Conservation (phyloP, 2,329 filamentous ascomycete genomes). For the Berkeleyomyces rouxiae region DNA sequence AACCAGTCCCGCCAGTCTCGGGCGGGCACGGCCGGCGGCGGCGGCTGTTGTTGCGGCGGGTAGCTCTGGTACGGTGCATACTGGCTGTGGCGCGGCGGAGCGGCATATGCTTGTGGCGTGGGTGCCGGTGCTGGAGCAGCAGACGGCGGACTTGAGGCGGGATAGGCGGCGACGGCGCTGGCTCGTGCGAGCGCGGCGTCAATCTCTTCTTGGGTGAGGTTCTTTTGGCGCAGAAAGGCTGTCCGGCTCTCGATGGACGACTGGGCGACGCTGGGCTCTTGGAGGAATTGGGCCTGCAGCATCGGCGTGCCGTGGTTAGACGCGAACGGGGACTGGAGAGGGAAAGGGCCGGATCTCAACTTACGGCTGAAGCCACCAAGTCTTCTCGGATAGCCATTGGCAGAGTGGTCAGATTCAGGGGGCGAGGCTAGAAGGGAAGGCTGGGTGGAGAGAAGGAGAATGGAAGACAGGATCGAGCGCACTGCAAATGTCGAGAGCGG, state of each 20-base stretch:
- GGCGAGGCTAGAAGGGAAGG: not conserved
- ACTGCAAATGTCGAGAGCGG: not conserved
- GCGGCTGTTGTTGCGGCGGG: slow-evolving; percentile 28
- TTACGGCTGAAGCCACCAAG: slow-evolving; percentile 65
- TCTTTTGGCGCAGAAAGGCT: slow-evolving; percentile 89
- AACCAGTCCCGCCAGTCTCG: slow-evolving; percentile 98
- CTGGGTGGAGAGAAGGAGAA: not conserved
- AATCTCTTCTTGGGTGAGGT: slow-evolving; percentile 91
- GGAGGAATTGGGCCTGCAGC: slow-evolving; percentile 48
- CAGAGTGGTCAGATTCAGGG: slow-evolving; percentile 9
- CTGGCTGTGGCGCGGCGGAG: slow-evolving; percentile 29
- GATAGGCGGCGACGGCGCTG: slow-evolving; percentile 32
- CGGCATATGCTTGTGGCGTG: slow-evolving; percentile 16
- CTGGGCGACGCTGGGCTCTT: slow-evolving; percentile 78
- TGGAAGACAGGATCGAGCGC: slow-evolving; percentile 6
- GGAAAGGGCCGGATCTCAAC: slow-evolving; percentile 15
- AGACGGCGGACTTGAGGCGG: not conserved
- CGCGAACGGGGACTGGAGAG: not conserved
- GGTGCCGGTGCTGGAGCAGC: slow-evolving; percentile 48
- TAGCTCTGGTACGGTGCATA: slow-evolving; percentile 27
- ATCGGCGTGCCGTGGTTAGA: slow-evolving; percentile 15
- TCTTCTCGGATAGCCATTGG: slow-evolving; percentile 88
- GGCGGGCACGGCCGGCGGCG: slow-evolving; percentile 45
- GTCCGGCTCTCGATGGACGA: slow-evolving; percentile 87
- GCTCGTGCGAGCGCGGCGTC: slow-evolving; percentile 65